Evolutionary conservation across 2,329 filamentous ascomycete species (phyloP).

Genomic region (Didymella keratinophila): DNA sequence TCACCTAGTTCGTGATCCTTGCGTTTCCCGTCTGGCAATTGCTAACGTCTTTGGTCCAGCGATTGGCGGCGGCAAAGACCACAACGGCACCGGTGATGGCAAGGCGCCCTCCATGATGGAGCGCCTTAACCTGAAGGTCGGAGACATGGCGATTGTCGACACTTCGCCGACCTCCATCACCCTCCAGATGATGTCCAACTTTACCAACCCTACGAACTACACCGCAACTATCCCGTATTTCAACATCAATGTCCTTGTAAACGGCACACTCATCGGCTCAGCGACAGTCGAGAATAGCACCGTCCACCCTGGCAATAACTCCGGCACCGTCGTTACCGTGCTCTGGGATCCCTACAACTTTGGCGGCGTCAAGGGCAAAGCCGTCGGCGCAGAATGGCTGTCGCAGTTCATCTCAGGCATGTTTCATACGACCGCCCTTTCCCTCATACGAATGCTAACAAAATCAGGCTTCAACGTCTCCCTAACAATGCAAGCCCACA

Average conservation of each 20-base stretch:
- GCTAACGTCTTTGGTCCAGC: constrained; percentile 49
- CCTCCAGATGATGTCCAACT: constrained; percentile 75
- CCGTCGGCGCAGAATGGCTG: constrained; percentile 74
- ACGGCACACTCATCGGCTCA: constrained; percentile 77
- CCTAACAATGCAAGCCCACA: constrained; percentile 75
- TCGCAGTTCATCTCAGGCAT: constrained; percentile 86
- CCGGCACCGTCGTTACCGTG: constrained; percentile 70
- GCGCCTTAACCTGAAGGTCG: constrained; percentile 69
- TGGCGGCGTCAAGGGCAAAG: constrained; percentile 67
- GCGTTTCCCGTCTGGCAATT: constrained; percentile 24
- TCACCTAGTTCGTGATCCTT: constrained; percentile 62
- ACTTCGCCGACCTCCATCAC: constrained; percentile 76
- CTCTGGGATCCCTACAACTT: constrained; percentile 75
- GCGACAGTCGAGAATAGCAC: constrained; percentile 70
- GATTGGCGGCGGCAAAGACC: constrained; percentile 55
- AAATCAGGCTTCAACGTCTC: constrained; percentile 76
- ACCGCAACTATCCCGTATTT: constrained; percentile 81
- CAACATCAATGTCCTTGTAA: constrained; percentile 77
- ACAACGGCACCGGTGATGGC: constrained; percentile 23
- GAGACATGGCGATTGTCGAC: constrained; percentile 74
- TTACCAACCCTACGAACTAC: constrained; percentile 91
- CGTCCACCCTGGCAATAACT: constrained; percentile 75
- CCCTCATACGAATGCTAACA: constrained; percentile 8
- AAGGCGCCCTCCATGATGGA: constrained; percentile 38
- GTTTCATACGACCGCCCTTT: not conserved